A percentile compares a stretch with the other conserved stretches of the same genome.
phyloP scores from a whole-genome alignment of 2,329 filamentous ascomycete genomes.

The Cryphonectria naterciae region DNA sequence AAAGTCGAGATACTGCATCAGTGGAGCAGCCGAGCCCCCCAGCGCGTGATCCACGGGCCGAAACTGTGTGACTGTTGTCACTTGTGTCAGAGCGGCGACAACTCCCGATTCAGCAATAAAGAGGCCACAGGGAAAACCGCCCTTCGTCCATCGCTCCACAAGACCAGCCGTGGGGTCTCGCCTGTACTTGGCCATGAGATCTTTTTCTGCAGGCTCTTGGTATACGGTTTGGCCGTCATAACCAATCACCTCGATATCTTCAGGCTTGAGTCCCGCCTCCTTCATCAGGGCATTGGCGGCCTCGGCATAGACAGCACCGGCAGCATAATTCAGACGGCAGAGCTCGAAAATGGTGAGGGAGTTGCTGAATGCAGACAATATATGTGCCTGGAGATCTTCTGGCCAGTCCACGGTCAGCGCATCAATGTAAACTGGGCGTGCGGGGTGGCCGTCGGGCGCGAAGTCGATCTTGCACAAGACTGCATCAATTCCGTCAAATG shows the following conservation, averaged over 20 bases:
- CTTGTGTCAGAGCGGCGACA: slow-evolving; percentile 36
- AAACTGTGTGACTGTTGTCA: slow-evolving; percentile 38
- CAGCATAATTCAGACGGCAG: slow-evolving; percentile 38
- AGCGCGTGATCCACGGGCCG: slow-evolving; percentile 38
- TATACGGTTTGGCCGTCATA: slow-evolving; percentile 40
- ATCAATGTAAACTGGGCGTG: slow-evolving; percentile 35
- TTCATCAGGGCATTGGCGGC: slow-evolving; percentile 34
- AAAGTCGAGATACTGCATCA: slow-evolving; percentile 41
- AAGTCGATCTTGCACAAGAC: slow-evolving; percentile 37
- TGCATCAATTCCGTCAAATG: slow-evolving; percentile 39
- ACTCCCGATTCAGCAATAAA: slow-evolving; percentile 40
- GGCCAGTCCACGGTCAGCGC: slow-evolving; percentile 39
- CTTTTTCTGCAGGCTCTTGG: slow-evolving; percentile 37
- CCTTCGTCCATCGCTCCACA: slow-evolving; percentile 36
- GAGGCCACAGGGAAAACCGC: slow-evolving; percentile 36
- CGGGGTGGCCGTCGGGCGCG: slow-evolving; percentile 36
- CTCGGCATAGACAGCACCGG: slow-evolving; percentile 37
- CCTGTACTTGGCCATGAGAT: slow-evolving; percentile 19
- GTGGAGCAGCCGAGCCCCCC: slow-evolving; percentile 36
- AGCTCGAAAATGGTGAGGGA: slow-evolving; percentile 37
- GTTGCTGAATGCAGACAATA: slow-evolving; percentile 37
- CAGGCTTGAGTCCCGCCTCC: slow-evolving; percentile 30
- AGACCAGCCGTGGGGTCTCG: slow-evolving; percentile 32
- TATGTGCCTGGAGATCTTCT: slow-evolving; percentile 33
- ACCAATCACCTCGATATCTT: slow-evolving; percentile 37